Base-by-base conservation (phyloP, 768 basidiomycete species). In the Lactifluus echinatus region DNA sequence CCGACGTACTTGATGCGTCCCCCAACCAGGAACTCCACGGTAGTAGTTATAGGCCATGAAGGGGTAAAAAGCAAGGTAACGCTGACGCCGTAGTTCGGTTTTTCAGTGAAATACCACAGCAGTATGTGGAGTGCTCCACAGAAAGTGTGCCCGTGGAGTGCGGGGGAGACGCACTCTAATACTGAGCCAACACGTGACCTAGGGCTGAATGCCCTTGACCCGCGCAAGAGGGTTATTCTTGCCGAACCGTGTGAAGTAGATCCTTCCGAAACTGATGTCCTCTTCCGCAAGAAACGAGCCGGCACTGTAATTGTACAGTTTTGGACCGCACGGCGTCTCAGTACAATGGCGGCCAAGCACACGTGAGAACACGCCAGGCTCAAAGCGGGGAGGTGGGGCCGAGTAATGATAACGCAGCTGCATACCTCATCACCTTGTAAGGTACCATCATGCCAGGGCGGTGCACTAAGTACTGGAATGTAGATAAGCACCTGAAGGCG, bases 41-140 rank as follows among this genome's bases (percentile, higher is more conserved):
- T 78, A 78, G 59, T 79, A 74, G 66, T 76, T 67, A 65, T 74
- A 76, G 36, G 75, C 66, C 77, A 79, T 81, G 63, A 52, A 55
- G 56, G 60, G 15, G 65, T 53, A 50, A 53, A 58, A 53, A 50
- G 31, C n/a, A n/a, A 17, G 31, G 33, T 28, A 26, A 19, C 48
- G 12, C 15, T 39, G 47, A 21, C 6, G 15, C 12, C 2, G 24
- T 24, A 2, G 34, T 33, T 33, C 17, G 1, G 31, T 39, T 39
- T 17, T 15, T 36, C 34, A 15, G 8, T n/a, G 24, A 37, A 44
- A 49, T 37, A 53, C 46, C 29, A 6, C 4, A 3, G 21, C 36
- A 24, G 8, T 19, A 5, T 14, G 43, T 46, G 56, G 36, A 45
- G 44, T 21, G 40, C 51, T 33, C 29, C 34, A 45, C 33, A 43